A percentile compares a stretch with the other conserved stretches of the same genome.
phyloP scores from a whole-genome alignment of 768 basidiomycete genomes.

The Leccinum longicurvipes region DNA sequence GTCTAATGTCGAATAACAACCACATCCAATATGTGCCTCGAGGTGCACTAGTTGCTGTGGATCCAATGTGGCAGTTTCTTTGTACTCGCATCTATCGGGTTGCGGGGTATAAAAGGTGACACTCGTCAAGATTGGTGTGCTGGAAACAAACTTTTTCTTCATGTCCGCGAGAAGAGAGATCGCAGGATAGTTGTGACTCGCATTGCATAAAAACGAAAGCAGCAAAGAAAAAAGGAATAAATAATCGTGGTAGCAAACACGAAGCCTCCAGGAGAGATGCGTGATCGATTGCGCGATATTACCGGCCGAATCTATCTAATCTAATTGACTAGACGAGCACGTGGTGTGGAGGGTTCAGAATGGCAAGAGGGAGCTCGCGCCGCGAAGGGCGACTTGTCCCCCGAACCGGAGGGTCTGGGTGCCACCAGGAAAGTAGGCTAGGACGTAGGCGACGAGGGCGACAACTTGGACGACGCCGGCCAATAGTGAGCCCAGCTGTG shows the following conservation, averaged over 20 bases:
- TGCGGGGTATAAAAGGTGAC: no score
- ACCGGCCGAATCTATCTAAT: not conserved
- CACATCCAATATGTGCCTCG: no score
- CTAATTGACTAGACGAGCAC: not conserved
- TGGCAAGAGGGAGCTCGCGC: constrained; percentile 80
- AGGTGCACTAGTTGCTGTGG: no score
- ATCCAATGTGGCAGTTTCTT: no score
- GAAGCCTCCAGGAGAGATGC: not conserved
- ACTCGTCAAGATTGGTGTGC: no score
- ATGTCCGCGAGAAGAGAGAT: no score
- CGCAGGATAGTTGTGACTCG: no score
- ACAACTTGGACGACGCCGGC: constrained; percentile 81
- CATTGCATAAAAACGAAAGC: not conserved
- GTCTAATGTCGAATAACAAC: no score
- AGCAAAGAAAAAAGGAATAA: not conserved
- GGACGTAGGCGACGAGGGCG: constrained; percentile 82
- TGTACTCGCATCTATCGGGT: no score
- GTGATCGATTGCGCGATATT: not conserved
- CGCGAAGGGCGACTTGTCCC: constrained; percentile 74
- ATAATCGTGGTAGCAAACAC: not conserved
- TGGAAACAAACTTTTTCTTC: no score
- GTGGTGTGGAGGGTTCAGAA: constrained; percentile 39
- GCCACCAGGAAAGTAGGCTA: constrained; percentile 95
- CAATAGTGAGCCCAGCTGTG: constrained; percentile 83
- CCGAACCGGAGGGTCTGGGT: constrained; percentile 78